These are phyloP conservation scores for Naganishia vishniacii DNA, from an alignment of 768 basidiomycete genomes.

Conservation along the genomic window DNA sequence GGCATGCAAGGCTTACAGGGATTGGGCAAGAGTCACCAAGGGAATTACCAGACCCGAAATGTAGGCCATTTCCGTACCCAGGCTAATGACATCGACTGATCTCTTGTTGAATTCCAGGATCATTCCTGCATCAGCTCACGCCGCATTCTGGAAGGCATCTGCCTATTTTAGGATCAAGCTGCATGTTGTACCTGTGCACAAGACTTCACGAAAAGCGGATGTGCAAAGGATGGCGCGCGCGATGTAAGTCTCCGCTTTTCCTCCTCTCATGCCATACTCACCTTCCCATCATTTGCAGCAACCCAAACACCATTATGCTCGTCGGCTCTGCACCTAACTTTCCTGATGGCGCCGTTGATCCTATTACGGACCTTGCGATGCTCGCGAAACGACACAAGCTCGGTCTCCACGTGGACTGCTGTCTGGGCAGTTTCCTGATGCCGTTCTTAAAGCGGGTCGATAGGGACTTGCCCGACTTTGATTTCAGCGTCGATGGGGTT, in stretches of 20 bases:
- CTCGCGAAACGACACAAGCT: conserved; percentile 70
- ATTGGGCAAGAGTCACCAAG: conserved; percentile 79
- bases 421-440: conserved; percentile 86
- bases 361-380: conserved; percentile 69
- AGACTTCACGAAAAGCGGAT: conserved; percentile 68
- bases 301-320: conserved; percentile 81
- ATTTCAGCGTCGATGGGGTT: conserved; percentile 84
- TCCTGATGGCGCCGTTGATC: conserved; percentile 56
- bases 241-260: conserved; percentile 58
- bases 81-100: not conserved
- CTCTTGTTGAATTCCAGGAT: conserved; percentile 56
- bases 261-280: not conserved
- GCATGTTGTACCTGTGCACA: conserved; percentile 76
- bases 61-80: conserved; percentile 50
- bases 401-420: conserved; percentile 91
- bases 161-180: conserved; percentile 85
- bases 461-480: conserved; percentile 61
- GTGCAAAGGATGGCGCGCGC: conserved; percentile 72
- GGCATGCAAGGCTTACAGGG: conserved; percentile 87
- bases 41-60: conserved; percentile 90
- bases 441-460: conserved; percentile 70
- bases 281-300: conserved; percentile 53
- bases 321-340: conserved; percentile 69
- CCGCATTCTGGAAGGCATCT: conserved; percentile 90
- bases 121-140: conserved; percentile 76